phyloP scores from a whole-genome alignment of 768 basidiomycete species.

The Tulasnella sp. region DNA sequence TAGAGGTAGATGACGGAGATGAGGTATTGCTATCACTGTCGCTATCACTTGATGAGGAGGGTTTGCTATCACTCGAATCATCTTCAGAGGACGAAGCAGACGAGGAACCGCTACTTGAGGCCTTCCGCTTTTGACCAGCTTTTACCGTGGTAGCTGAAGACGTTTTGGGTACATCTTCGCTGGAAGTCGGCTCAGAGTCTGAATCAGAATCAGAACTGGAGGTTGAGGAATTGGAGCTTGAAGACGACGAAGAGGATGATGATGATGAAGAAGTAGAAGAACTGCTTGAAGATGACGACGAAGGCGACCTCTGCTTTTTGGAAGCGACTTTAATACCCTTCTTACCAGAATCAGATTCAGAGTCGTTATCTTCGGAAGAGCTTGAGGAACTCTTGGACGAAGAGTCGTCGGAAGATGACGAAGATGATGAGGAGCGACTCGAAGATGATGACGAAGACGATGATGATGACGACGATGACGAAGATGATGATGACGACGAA shows the following conservation, averaged over 20 bases:
- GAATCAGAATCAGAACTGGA: conserved; percentile 20
- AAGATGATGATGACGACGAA: conserved; percentile 14
- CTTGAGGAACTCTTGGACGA: conserved; percentile 18
- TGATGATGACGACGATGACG: neutral
- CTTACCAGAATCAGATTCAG: conserved; percentile 20
- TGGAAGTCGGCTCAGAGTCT: conserved; percentile 21
- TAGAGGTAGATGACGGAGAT: no score
- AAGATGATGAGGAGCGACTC: conserved; percentile 20
- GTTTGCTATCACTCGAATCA: no score
- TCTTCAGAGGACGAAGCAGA: conserved; percentile 23
- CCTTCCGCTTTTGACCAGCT: neutral
- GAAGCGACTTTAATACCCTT: conserved; percentile 7
- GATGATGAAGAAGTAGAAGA: conserved; percentile 20
- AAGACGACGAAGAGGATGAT: conserved; percentile 9
- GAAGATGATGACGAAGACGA: conserved; percentile 10
- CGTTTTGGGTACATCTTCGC: neutral
- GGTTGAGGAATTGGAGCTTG: conserved; percentile 5
- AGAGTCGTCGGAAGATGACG: conserved; percentile 23
- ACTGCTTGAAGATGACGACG: conserved; percentile 16
- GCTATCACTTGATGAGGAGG: no score
- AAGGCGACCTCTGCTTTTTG: conserved; percentile 7
- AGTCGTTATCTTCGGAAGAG: conserved; percentile 22
- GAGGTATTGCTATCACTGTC: no score
- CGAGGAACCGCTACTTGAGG: conserved; percentile 8
- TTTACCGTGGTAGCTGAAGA: conserved; percentile 11